A percentile compares a stretch with the other conserved stretches of the same genome.
phyloP scores from a whole-genome alignment of 352 stramenopile genomes.

The Phytophthora fragariaefolia region DNA sequence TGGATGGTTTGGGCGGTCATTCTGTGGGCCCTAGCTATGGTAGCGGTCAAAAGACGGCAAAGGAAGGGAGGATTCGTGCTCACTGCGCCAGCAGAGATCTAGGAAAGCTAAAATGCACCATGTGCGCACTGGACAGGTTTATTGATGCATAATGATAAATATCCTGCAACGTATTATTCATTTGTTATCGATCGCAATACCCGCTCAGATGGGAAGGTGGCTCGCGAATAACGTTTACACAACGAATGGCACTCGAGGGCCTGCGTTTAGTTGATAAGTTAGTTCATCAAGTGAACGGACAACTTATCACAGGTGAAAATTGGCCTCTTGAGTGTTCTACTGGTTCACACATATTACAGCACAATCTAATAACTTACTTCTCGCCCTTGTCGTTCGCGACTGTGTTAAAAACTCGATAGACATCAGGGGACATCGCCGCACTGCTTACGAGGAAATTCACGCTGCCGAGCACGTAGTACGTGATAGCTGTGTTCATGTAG shows the following conservation, averaged over 20 bases:
- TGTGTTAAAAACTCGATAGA: slow-evolving; percentile 45
- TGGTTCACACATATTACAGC: not conserved
- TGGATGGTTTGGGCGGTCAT: slow-evolving; percentile 72
- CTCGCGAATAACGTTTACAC: too few species aligned
- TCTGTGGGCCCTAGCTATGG: slow-evolving; percentile 47
- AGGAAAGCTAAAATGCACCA: not conserved
- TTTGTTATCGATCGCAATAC: too few species aligned
- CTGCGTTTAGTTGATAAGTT: too few species aligned
- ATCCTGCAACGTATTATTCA: too few species aligned
- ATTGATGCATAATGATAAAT: not conserved
- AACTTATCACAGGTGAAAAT: too few species aligned
- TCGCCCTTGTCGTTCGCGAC: slow-evolving; percentile 1
- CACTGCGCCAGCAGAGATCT: slow-evolving; percentile 34
- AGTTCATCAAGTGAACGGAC: too few species aligned
- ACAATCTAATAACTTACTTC: slow-evolving; percentile 6
- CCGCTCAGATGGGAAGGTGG: too few species aligned
- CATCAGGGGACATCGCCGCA: slow-evolving; percentile 49
- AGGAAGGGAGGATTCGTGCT: slow-evolving; percentile 35
- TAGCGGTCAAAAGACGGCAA: slow-evolving; percentile 38
- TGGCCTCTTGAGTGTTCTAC: too few species aligned
- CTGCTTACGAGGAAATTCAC: slow-evolving; percentile 72
- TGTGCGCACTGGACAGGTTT: too few species aligned
- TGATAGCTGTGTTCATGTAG: slow-evolving; percentile 74
- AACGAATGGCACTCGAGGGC: too few species aligned
- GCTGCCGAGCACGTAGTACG: slow-evolving; percentile 68